Conservation (phyloP, 2,329 filamentous ascomycete genomes). For the Emericellopsis atlantica region DNA sequence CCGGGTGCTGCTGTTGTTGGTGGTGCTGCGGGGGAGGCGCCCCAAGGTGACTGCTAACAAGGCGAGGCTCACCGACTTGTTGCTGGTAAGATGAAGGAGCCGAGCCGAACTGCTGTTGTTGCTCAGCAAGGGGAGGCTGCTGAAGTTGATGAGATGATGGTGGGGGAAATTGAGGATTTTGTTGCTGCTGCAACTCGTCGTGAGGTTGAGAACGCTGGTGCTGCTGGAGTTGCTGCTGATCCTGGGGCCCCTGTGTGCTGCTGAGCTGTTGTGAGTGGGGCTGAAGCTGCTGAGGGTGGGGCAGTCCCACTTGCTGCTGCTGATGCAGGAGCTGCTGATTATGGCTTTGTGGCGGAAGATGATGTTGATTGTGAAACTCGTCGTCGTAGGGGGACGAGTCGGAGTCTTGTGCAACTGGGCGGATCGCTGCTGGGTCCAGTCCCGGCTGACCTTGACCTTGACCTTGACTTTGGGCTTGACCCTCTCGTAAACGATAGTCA, state of each 20-base stretch:
- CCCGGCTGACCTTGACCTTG: conserved; percentile 2
- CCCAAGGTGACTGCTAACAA: conserved; percentile 17
- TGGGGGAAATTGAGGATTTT: conserved; percentile 7
- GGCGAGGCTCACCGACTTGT: conserved; percentile 18
- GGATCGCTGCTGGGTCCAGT: background rate
- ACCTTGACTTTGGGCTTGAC: too few relatives aligned
- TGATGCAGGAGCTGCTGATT: conserved; percentile 9
- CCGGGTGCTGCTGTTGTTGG: conserved; percentile 10
- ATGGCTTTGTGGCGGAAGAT: conserved; percentile 16
- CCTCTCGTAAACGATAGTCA: conserved; percentile 13
- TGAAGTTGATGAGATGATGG: conserved; percentile 4
- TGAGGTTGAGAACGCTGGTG: conserved; percentile 12
- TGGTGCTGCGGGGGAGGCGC: conserved; percentile 16
- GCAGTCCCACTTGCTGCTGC: conserved; percentile 9
- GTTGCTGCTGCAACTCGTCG: conserved; percentile 18
- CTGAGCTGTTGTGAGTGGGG: conserved; percentile 1
- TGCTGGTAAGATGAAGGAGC: conserved; percentile 10
- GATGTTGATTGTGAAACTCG: conserved; percentile 32
- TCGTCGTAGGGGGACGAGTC: conserved; percentile 32
- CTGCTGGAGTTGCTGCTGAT: conserved; percentile 12
- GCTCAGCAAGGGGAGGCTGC: conserved; percentile 17
- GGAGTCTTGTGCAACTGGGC: conserved; percentile 17
- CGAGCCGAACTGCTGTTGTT: conserved; percentile 16
- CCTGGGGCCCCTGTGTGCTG: background rate
- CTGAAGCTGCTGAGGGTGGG: conserved; percentile 8